Base-by-base conservation (phyloP, 371 early-diverging fungal species). In the Haplosporangium sp. region DNA sequence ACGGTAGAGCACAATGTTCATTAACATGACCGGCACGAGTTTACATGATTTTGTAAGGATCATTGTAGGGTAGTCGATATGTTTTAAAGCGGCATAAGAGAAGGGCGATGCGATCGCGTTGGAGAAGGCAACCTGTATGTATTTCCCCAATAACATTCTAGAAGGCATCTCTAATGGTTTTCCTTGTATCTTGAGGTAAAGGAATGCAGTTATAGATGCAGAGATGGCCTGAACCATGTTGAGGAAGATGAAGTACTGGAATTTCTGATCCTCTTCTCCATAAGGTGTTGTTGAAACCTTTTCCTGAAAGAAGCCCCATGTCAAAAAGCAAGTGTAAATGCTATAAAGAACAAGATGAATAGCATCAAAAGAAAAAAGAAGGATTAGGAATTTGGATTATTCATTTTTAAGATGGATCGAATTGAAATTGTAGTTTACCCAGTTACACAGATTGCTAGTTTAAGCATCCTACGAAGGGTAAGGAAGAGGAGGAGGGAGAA, bases 21-120 rank as follows among this genome's bases (percentile, higher is more conserved):
- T 97, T 65, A 97, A 61, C 88, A 98, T 90, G 39, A 99, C 97
- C 2, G 99, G 99, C 8, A 99, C 89, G 44, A 99, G 91, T 79
- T 99, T 99, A 87, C 99, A 98, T 27, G 97, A 95, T 83, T 99
- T 98, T 64, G 97, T 97, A 44, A 99, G 87, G 53, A 96, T 95
- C 90, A 99, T 89, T 19, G 99, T 99, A 20, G 98, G 98, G 85
- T 98, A 99, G 85, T 97, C 96, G 72, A 99, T 95, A 78, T 97
- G 96, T 61, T 93, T 93, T 45, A 99, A 86, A 10, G 97, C 90
- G 17, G 93, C 95, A 84, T 97, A 97, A 11, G 98, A 97, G 81
- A 99, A 97, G 3, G 95, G 97, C 4, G 96, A 94, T 2, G 96
- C 97, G 10, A 91, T 83, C 11, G 92, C 93, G 66, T 87, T 88